Evolutionary conservation across 2,329 filamentous ascomycete species (phyloP).

Genomic region (Bimuria novae-zelandiae): DNA sequence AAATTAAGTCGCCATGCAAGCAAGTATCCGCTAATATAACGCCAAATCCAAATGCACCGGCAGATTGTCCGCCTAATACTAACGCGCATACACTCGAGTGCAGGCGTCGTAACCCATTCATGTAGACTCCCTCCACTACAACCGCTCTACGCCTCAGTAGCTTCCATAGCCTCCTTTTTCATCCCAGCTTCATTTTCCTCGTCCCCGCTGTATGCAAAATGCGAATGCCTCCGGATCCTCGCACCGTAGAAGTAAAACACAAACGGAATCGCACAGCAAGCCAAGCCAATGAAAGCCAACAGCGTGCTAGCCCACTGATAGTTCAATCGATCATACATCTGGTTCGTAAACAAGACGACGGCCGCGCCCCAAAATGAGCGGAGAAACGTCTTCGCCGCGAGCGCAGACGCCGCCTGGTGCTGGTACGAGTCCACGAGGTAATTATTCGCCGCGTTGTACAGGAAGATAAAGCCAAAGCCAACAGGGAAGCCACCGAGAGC

Average conservation of each 20-base stretch:
- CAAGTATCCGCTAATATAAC: not conserved
- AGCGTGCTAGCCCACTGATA: conserved; percentile 77
- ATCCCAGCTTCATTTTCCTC: conserved; percentile 49
- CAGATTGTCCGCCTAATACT: not conserved
- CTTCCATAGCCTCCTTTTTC: conserved; percentile 24
- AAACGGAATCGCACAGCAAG: conserved; percentile 82
- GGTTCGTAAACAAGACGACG: conserved; percentile 77
- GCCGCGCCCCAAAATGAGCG: conserved; percentile 79
- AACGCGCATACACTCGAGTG: too few species aligned
- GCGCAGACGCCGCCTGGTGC: conserved; percentile 77
- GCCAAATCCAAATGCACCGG: not conserved
- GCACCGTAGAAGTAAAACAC: conserved; percentile 80
- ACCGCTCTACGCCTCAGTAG: not conserved
- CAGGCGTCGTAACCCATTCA: not conserved
- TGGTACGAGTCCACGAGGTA: conserved; percentile 67
- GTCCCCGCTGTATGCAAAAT: conserved; percentile 70
- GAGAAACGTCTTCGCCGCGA: conserved; percentile 81
- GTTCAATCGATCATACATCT: conserved; percentile 70
- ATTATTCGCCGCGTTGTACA: conserved; percentile 70
- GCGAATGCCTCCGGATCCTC: conserved; percentile 68
- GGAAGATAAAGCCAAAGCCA: conserved; percentile 81
- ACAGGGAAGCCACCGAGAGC: conserved; percentile 67
- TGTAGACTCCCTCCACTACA: not conserved
- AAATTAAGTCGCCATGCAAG: not conserved
- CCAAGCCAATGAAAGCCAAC: conserved; percentile 73